Evolutionary conservation across 2,329 filamentous ascomycete species (phyloP), one percentile per base, ranked within the genome.

Genomic region (Knoxdaviesia proteae): DNA sequence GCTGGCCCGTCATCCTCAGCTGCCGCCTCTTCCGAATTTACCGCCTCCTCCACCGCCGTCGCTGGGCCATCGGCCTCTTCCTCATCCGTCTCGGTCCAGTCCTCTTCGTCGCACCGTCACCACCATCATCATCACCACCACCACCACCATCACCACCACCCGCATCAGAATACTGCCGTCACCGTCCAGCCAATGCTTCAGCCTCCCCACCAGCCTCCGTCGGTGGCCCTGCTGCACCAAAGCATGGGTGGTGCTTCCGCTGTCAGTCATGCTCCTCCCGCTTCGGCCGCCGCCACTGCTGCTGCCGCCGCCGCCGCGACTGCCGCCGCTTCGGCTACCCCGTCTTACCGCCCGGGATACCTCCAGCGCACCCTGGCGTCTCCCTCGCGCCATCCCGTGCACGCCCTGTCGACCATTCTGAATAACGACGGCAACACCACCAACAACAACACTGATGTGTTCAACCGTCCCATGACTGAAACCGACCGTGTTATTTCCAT

Each of bases 321-420:
- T 29, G 37, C 33, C n/a, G 34, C 40, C 30, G 40, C 39, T 8
- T 40, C 41, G 30, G n/a, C 41, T 4, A 34, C 39, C 11, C 34
- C 33, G 20, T 32, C 39, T 45, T 63, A 65, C 46, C 63, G 67
- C 53, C 63, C 60, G 47, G 63, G 64, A 45, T 74, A 76, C 48
- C 62, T 53, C 48, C 65, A 59, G 49, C 65, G 59, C 52, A 59
- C 57, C 55, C 65, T 67, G 53, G 60, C 60, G 51, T 69, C 64
- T 49, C 58, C 68, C 29, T 58, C 64, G 39, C 63, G 65, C 37
- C 66, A 70, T 46, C 63, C 65, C 34, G 63, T 75, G 44, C 80
- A 84, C 54, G 75, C 80, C 39, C 64, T 84, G 32, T 74, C 77
- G 34, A 71, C 78, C 6, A 69, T 77, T 20, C 20, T 20, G 20